These are phyloP conservation scores for Arachnopeziza araneosa DNA, from an alignment of 2,329 filamentous ascomycete species.

Conservation along the genomic window DNA sequence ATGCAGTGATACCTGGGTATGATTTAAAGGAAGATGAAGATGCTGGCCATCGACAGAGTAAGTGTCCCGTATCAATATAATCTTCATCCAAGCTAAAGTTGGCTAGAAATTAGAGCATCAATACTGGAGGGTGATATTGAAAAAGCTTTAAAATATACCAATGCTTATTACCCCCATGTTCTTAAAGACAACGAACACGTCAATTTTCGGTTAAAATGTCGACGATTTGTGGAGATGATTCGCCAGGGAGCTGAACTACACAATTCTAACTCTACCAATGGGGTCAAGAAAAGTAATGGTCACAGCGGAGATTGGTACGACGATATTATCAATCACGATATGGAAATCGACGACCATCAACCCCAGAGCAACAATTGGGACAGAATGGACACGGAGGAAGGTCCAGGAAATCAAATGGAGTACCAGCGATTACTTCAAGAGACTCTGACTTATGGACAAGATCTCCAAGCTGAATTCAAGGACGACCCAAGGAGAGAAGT, in stretches of 20 bases:
- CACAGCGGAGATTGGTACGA: constrained; percentile 34
- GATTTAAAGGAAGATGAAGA: constrained; percentile 77
- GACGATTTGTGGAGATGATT: constrained; percentile 95
- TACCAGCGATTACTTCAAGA: constrained; percentile 52
- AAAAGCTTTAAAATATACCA: constrained; percentile 75
- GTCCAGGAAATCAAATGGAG: constrained; percentile 17
- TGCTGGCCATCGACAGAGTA: constrained; percentile 80
- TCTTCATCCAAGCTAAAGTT: neutral
- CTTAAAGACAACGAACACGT: constrained; percentile 76
- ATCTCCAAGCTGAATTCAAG: constrained; percentile 71
- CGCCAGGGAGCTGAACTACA: constrained; percentile 63
- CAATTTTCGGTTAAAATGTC: constrained; percentile 80
- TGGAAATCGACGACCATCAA: constrained; percentile 51
- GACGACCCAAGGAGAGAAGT: constrained; percentile 66
- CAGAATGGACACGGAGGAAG: constrained; percentile 48
- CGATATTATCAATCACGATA: constrained; percentile 34
- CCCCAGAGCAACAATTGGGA: constrained; percentile 38
- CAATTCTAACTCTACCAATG: constrained; percentile 20
- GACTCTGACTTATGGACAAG: constrained; percentile 74
- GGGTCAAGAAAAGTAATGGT: constrained; percentile 34
- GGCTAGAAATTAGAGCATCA: constrained; percentile 72
- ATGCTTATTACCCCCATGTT: constrained; percentile 72
- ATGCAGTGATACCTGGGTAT: constrained; percentile 48
- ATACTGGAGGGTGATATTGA: constrained; percentile 93
- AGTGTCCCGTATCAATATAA: constrained; percentile 29